Conservation (phyloP, 176 grass and related monocot species). For the Oryza glumipatula region DNA sequence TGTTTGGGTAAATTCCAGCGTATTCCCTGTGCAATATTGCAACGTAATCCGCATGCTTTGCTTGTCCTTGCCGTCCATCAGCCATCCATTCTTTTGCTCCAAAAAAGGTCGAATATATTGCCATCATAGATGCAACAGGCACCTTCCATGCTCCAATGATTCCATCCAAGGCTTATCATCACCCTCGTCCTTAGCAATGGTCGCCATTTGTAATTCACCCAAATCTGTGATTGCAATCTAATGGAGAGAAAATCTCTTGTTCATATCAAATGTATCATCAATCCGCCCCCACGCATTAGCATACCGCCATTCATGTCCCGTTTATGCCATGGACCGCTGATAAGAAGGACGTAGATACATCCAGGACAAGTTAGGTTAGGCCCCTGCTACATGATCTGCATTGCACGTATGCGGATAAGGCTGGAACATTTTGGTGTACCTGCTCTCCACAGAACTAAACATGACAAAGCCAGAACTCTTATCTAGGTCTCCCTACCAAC, state of each 20-base stretch:
- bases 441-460: neutral
- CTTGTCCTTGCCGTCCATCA: neutral
- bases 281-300: neutral
- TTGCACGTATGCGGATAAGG: conserved; percentile 35
- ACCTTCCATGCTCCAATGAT: conserved; percentile 20
- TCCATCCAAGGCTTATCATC: neutral
- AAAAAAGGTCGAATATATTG: neutral
- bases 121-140: neutral
- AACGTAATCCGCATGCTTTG: neutral
- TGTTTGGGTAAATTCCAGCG: neutral
- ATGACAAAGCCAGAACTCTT: neutral
- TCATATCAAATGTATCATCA: neutral
- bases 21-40: neutral
- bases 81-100: conserved; percentile 6
- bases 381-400: neutral
- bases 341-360: neutral
- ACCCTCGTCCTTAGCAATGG: neutral
- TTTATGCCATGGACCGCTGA: conserved; percentile 23
- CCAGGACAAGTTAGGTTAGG: conserved; percentile 17
- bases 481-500: neutral
- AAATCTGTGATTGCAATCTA: neutral
- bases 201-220: conserved; percentile 29
- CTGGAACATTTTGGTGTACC: neutral
- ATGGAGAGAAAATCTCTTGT: neutral
- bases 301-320: conserved; percentile 1